A percentile compares a stretch with the other conserved stretches of the same genome.
Conservation (phyloP, 345 rosid species). For the Boechera retrofracta region DNA sequence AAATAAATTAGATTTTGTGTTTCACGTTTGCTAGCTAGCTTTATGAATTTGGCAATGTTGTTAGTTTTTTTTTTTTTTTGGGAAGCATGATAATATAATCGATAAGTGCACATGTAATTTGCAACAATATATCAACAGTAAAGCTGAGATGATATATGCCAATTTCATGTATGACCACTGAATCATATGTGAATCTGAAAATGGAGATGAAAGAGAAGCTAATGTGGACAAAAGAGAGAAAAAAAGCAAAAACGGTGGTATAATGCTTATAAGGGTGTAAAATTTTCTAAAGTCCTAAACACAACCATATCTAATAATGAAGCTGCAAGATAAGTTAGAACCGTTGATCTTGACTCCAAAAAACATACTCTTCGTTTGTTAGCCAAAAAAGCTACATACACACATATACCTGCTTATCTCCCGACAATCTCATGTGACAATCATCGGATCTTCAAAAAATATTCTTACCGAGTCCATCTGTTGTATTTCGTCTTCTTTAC, state of each 20-base stretch:
- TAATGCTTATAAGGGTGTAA: not conserved
- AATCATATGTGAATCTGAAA: not conserved
- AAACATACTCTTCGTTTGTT: constrained; percentile 22
- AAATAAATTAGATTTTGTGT: not conserved
- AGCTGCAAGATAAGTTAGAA: not conserved
- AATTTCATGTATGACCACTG: not conserved
- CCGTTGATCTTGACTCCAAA: constrained; percentile 26
- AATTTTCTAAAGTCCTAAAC: not conserved
- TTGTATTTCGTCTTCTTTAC: constrained; percentile 24
- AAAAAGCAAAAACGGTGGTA: constrained; percentile 8
- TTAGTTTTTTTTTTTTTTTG: not conserved
- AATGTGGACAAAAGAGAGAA: constrained; percentile 10
- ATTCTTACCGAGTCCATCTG: constrained; percentile 30
- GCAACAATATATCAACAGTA: not conserved
- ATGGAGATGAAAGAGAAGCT: not conserved
- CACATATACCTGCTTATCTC: constrained; percentile 13
- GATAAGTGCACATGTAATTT: not conserved
- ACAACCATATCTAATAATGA: constrained; percentile 9
- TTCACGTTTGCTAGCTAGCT: no score
- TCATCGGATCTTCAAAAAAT: constrained; percentile 31
- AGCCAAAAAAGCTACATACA: constrained; percentile 28
- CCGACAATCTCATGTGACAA: constrained; percentile 38
- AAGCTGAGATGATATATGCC: not conserved
- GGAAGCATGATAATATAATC: not conserved
- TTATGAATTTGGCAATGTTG: not conserved